Evolutionary conservation across 495 filamentous ascomycete species (phyloP).

Genomic region (Podospora comata): DNA sequence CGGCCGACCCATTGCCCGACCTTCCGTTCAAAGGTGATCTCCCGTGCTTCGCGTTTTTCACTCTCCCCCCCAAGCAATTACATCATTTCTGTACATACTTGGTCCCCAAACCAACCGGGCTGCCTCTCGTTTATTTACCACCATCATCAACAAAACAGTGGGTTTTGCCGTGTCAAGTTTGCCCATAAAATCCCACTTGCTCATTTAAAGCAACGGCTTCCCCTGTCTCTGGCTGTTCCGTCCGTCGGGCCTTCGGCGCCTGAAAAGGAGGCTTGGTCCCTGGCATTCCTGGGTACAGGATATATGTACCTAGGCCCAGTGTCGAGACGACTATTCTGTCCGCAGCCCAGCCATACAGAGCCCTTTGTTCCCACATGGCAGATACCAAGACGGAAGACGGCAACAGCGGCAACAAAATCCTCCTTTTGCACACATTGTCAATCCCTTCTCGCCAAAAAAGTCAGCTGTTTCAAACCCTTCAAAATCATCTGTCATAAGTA

Average conservation of each 20-base stretch:
- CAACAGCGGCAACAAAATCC: background rate
- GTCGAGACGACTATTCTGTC: too few species aligned
- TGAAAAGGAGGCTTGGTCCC: slow-evolving; percentile 13
- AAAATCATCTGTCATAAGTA: too few species aligned
- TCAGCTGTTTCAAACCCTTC: background rate
- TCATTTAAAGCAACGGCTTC: slow-evolving; percentile 17
- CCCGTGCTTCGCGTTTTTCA: background rate
- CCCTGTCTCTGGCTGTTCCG: background rate
- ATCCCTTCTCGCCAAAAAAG: background rate
- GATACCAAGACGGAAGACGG: slow-evolving; percentile 6
- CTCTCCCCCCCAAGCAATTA: background rate
- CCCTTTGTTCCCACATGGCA: background rate
- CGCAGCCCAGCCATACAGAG: too few species aligned
- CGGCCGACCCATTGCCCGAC: background rate
- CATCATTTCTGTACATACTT: background rate
- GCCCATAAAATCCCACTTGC: background rate
- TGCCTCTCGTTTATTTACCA: background rate
- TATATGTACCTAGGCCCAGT: too few species aligned
- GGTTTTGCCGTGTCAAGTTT: background rate
- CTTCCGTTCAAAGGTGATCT: background rate
- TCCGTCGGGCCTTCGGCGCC: slow-evolving; percentile 5
- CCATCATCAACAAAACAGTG: background rate
- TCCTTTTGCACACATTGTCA: background rate
- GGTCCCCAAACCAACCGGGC: background rate
- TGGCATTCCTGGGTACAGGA: background rate